Base-by-base conservation (phyloP, 139 green algal genomes). In the Chlamydomonas schloesseri region DNA sequence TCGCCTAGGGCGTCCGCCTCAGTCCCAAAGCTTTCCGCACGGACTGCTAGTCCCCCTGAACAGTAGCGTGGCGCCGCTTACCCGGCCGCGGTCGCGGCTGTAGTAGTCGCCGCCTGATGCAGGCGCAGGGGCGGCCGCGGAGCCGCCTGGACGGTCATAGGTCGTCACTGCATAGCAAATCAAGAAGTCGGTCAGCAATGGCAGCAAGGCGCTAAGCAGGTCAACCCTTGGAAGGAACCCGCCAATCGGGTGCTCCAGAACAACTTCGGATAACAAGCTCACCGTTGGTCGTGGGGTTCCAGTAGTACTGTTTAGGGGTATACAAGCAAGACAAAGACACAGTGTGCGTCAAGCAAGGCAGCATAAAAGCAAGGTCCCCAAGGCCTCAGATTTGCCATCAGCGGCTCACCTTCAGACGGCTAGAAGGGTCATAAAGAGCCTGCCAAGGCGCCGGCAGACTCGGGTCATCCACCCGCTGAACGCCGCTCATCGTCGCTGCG, bases 221-320 rank as follows among this genome's bases (percentile, higher is more conserved):
- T n/a, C n/a, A n/a, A n/a, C n/a, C 42, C 8, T 8, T 50, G 6
- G 42, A 50, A 8, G 42, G 42, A 50, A 50, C 42, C 42, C 42
- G 42, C 42, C 42, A 50, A 50, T 50, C 42, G 42, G 42, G 42
- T 50, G 42, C 42, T 50, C 42, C 42, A 50, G 42, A 50, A 50
- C 42, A 50, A 50, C 42, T 50, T 50, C 83, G 57, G 5, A 74
- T 9, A 93, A 96, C 24, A 89, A 85, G 9, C 78, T 84, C 71
- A 64, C 78, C 78, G 73, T 97, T 96, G 21, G 95, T 96, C 2
- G 88, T 89, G 17, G 91, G 89, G 89, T 99, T 97, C 96, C 96
- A 98, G 88, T 98, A 98, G 85, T 98, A 98, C 50, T 76, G 26
- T 21, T 10, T 3, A 36, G 70, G 53, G 46, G 55, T 81, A 31